Conservation (phyloP, 2,329 filamentous ascomycete species). For the Grosmannia huntii region DNA sequence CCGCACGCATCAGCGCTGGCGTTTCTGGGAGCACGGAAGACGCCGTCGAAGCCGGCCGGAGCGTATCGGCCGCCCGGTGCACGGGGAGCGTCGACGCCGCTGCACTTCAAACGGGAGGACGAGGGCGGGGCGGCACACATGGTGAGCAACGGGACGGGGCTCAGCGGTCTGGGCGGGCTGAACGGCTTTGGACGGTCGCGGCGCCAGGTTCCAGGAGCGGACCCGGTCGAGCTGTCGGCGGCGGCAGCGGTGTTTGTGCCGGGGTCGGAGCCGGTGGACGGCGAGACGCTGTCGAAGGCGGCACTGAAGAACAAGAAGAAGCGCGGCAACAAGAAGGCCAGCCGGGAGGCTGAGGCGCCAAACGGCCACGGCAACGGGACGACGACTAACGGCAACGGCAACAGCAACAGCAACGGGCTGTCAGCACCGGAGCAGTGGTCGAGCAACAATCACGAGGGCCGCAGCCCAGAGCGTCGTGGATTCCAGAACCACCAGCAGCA, state of each 20-base stretch:
- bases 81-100: slow-evolving; percentile 72
- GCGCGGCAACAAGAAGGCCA: slow-evolving; percentile 77
- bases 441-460: slow-evolving; percentile 26
- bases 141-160: slow-evolving; percentile 62
- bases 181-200: slow-evolving; percentile 72
- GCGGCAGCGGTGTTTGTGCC: slow-evolving; percentile 37
- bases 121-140: slow-evolving; percentile 81
- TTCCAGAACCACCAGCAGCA: not conserved
- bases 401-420: not conserved
- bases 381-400: not conserved
- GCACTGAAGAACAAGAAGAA: slow-evolving; percentile 98
- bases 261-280: slow-evolving; percentile 44
- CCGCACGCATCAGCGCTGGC: slow-evolving; percentile 73
- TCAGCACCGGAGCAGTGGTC: not conserved
- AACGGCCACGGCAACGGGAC: not conserved
- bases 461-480: slow-evolving; percentile 54
- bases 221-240: slow-evolving; percentile 55
- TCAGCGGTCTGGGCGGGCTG: slow-evolving; percentile 36
- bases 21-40: slow-evolving; percentile 79
- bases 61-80: slow-evolving; percentile 93
- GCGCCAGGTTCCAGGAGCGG: slow-evolving; percentile 77
- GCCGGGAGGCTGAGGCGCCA: slow-evolving; percentile 53
- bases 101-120: slow-evolving; percentile 95
- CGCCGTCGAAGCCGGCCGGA: slow-evolving; percentile 90
- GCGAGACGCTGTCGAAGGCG: slow-evolving; percentile 66